Conservation (phyloP, 2,329 filamentous ascomycete species). For the Calonectria pteridis region DNA sequence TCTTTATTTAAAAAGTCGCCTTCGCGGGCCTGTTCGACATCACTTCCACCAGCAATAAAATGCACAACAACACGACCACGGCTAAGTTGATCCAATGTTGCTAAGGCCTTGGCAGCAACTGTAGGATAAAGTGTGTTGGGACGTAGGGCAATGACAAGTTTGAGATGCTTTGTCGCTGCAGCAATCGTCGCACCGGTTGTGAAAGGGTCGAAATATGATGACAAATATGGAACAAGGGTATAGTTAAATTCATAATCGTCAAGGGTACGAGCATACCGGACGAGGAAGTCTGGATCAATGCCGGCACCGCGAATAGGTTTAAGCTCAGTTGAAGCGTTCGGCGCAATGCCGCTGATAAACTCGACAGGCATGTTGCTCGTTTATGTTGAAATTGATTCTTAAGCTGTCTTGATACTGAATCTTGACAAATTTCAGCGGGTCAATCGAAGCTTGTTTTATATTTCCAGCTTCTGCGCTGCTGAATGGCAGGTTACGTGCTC, state of each 20-base stretch:
- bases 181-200: conserved; percentile 71
- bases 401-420: neutral
- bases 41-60: conserved; percentile 72
- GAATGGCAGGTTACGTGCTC: too few relatives aligned
- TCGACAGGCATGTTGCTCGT: conserved; percentile 55
- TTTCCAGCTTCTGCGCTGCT: neutral
- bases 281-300: conserved; percentile 67
- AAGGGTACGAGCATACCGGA: conserved; percentile 67
- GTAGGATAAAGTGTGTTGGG: conserved; percentile 71
- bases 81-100: conserved; percentile 71
- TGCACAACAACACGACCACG: conserved; percentile 70
- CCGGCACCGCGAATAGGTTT: conserved; percentile 62
- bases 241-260: conserved; percentile 74
- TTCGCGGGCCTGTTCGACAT: conserved; percentile 70
- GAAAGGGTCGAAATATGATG: conserved; percentile 58
- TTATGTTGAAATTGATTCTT: neutral
- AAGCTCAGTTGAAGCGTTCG: conserved; percentile 69
- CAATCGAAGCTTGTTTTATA: neutral
- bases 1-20: conserved; percentile 71
- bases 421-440: too few relatives aligned
- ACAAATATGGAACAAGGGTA: conserved; percentile 72
- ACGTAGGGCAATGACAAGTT: conserved; percentile 71
- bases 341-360: conserved; percentile 70
- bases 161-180: conserved; percentile 68
- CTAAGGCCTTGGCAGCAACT: conserved; percentile 71